These are phyloP conservation scores for Wolfiporia cocos DNA, from an alignment of 1,284 basidiomycete species.

Conservation along the genomic window DNA sequence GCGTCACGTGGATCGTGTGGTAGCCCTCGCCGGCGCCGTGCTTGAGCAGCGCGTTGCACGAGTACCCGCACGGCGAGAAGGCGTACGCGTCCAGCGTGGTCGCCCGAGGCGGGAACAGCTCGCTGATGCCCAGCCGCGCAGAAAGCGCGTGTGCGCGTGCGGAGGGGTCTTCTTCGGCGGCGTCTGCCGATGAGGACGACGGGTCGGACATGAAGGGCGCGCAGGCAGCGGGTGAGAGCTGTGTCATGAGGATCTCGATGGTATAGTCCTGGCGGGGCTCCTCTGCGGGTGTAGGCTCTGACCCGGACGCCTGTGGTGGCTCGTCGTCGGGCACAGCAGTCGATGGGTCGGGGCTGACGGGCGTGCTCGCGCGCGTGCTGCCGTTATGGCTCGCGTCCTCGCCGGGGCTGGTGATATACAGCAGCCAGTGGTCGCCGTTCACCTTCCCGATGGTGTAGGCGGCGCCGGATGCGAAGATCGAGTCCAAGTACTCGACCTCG, in stretches of 20 bases:
- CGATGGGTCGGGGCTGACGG: constrained; percentile 5
- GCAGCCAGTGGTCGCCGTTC: constrained; percentile 98
- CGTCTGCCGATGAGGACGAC: constrained; percentile 23
- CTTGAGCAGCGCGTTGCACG: constrained; percentile 87
- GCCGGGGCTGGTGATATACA: constrained; percentile 80
- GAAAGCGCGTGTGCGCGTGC: constrained; percentile 68
- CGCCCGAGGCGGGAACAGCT: constrained; percentile 74
- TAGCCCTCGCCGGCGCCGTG: constrained; percentile 69
- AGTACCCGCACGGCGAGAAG: constrained; percentile 96
- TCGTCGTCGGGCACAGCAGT: constrained; percentile 6
- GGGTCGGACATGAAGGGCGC: constrained; percentile 70
- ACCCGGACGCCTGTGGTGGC: constrained; percentile 13
- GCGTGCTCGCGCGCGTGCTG: constrained; percentile 23
- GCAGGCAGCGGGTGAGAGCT: constrained; percentile 75
- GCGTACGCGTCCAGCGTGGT: constrained; percentile 91
- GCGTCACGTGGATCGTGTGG: constrained; percentile 98
- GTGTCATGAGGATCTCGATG: constrained; percentile 98
- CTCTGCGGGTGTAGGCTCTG: constrained; percentile 13
- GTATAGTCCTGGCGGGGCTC: constrained; percentile 70
- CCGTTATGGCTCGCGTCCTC: constrained; percentile 21
- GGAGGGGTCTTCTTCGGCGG: constrained; percentile 33
- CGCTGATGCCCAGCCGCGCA: constrained; percentile 72
- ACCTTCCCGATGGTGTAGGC: constrained; percentile 98
- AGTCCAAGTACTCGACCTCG: constrained; percentile 90
- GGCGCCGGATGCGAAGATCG: constrained; percentile 81